Conservation (phyloP, 1,284 basidiomycete genomes). For the Tetrapyrgos nigripes region DNA sequence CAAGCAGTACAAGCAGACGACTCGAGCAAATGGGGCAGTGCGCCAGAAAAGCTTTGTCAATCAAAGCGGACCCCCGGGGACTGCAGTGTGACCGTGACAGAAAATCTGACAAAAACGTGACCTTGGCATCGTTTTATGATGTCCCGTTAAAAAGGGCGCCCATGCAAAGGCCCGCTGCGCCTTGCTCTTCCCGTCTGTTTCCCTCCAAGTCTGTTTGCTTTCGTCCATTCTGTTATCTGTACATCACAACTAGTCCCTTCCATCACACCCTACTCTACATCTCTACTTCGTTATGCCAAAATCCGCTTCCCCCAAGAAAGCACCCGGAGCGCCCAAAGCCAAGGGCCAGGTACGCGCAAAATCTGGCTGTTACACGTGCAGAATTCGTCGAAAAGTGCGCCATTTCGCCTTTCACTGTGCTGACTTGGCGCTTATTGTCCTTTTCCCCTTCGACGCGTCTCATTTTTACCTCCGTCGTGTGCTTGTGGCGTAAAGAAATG, state of each 20-base stretch:
- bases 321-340: constrained; percentile 65
- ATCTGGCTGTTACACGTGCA: constrained; percentile 85
- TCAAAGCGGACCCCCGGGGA: too few species aligned
- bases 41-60: too few species aligned
- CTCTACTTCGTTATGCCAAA: constrained; percentile 43
- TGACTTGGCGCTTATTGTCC: constrained; percentile 10
- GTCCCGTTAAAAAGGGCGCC: too few species aligned
- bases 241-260: constrained; percentile 6
- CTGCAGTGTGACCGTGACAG: too few species aligned
- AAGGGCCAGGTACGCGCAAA: constrained; percentile 83
- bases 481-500: constrained; percentile 65
- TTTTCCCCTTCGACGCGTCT: too few species aligned
- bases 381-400: constrained; percentile 79
- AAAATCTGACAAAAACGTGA: too few species aligned
- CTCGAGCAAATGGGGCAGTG: too few species aligned
- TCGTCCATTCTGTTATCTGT: neutral
- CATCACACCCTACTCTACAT: constrained; percentile 14
- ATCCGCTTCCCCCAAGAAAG: constrained; percentile 46
- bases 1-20: too few species aligned
- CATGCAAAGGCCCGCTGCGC: constrained; percentile 19
- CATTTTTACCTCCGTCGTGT: too few species aligned
- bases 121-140: too few species aligned
- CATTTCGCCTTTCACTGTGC: constrained; percentile 21
- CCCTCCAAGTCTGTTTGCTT: constrained; percentile 11
- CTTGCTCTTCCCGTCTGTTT: constrained; percentile 25